phyloP scores from a whole-genome alignment of 306 rosid species.

The Begonia loranthoides region DNA sequence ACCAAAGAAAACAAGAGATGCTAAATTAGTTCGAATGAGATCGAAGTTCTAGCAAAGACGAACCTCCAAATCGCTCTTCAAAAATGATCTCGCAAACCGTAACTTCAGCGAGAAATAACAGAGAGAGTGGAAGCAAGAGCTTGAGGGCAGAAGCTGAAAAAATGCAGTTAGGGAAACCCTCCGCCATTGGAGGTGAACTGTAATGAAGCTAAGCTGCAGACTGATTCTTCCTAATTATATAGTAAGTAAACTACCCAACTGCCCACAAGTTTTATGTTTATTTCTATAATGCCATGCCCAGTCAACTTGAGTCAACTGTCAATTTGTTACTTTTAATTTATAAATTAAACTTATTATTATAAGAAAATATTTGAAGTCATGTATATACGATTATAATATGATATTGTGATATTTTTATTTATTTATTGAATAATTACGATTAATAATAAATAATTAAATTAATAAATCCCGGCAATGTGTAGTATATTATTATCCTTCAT shows the following conservation, averaged over 20 bases:
- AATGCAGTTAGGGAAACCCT: not conserved
- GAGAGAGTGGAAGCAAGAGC: not conserved
- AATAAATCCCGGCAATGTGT: no score
- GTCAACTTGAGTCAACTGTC: no score
- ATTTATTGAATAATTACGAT: no score
- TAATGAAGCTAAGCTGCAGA: not conserved
- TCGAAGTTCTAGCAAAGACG: not conserved
- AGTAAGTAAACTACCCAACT: not conserved
- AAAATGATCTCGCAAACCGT: conserved; percentile 56
- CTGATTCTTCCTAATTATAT: not conserved
- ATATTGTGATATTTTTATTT: no score
- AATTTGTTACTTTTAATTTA: no score
- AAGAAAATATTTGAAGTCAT: no score
- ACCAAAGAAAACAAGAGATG: not conserved
- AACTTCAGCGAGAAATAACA: conserved; percentile 17
- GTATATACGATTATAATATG: no score
- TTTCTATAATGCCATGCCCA: no score
- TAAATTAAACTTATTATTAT: no score
- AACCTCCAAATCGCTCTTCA: conserved; percentile 83
- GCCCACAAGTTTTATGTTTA: no score
- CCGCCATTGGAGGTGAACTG: not conserved
- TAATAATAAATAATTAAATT: no score
- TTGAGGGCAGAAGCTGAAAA: not conserved
- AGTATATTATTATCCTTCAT: no score
- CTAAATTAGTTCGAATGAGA: not conserved